A percentile compares a stretch with the other conserved stretches of the same genome.
Conservation (phyloP, 2,329 filamentous ascomycete species). For the Fusarium albidum region DNA sequence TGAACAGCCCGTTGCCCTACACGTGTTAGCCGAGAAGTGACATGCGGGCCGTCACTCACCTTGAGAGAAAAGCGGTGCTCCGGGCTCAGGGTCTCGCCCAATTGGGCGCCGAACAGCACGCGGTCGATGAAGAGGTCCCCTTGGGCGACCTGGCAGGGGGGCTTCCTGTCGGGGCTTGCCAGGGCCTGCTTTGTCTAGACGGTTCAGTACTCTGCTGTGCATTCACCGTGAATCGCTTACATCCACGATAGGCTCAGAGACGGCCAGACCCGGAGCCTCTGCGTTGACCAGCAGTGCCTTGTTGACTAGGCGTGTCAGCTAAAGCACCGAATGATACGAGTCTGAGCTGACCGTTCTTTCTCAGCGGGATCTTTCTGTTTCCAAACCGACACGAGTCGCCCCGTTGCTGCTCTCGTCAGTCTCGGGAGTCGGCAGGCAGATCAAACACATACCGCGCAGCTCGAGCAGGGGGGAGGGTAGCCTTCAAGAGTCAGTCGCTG, state of each 20-base stretch:
- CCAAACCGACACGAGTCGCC: slow-evolving; percentile 25
- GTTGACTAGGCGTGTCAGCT: slow-evolving; percentile 29
- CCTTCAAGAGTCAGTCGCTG: slow-evolving; percentile 17
- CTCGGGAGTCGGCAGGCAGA: not conserved
- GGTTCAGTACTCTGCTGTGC: too few species aligned
- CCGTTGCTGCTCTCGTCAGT: slow-evolving; percentile 20
- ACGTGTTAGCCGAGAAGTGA: too few species aligned
- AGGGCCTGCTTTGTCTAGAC: too few species aligned
- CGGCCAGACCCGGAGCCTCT: accelerated
- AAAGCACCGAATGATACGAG: not conserved
- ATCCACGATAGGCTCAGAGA: too few species aligned
- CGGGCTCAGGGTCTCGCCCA: not conserved
- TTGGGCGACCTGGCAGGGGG: not conserved
- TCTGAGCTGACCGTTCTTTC: slow-evolving; percentile 29
- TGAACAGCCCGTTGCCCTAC: slow-evolving; percentile 36
- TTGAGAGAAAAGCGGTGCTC: slow-evolving; percentile 26
- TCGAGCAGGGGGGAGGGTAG: slow-evolving; percentile 28
- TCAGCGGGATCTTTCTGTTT: slow-evolving; percentile 25
- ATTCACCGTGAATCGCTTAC: too few species aligned
- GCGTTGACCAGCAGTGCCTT: not conserved
- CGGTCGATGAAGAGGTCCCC: slow-evolving; percentile 28
- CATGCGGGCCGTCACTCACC: too few species aligned
- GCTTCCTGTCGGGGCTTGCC: not conserved
- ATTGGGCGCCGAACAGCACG: slow-evolving; percentile 6
- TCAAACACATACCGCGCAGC: slow-evolving; percentile 21